Percentiles rank a stretch among this genome's conserved stretches.
Evolutionary conservation across 2,329 filamentous ascomycete species (phyloP).

Genomic region (Ophiosphaerella korrae): DNA sequence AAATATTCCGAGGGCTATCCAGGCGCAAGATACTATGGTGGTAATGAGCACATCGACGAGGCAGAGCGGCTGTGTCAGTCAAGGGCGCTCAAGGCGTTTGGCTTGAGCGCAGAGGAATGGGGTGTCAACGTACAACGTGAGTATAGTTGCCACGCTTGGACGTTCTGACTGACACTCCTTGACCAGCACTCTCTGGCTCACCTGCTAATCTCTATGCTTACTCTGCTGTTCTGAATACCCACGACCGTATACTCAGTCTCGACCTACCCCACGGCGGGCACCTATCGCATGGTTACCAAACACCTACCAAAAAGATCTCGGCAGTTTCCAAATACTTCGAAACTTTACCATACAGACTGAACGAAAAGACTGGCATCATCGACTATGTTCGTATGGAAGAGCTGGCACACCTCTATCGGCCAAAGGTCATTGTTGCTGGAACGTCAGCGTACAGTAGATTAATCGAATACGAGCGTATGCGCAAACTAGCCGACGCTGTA

Average conservation of each 20-base stretch:
- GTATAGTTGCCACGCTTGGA: conserved; percentile 12
- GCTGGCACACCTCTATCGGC: conserved; percentile 88
- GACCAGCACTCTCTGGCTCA: conserved; percentile 75
- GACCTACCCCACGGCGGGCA: conserved; percentile 97
- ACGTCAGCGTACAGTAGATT: conserved; percentile 98
- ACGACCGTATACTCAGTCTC: conserved; percentile 95
- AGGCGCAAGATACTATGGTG: conserved; percentile 97
- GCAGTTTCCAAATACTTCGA: conserved; percentile 99
- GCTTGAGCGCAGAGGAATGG: conserved; percentile 86
- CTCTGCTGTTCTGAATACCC: conserved; percentile 87
- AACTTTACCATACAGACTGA: conserved; percentile 93
- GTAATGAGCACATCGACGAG: conserved; percentile 97
- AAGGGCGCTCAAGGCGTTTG: conserved; percentile 90
- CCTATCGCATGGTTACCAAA: conserved; percentile 96
- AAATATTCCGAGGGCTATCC: conserved; percentile 99
- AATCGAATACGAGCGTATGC: conserved; percentile 96
- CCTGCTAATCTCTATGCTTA: conserved; percentile 83
- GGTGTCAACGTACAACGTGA: conserved; percentile 95
- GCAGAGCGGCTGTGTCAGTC: conserved; percentile 95
- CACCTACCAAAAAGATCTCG: conserved; percentile 81
- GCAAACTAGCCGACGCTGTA: conserved; percentile 89
- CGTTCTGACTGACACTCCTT: conserved; percentile 17
- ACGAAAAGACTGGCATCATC: conserved; percentile 90
- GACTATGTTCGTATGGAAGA: conserved; percentile 94
- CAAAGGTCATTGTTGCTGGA: conserved; percentile 94